phyloP scores from a whole-genome alignment of 495 filamentous ascomycete genomes.

The Pyrenula aspistea region DNA sequence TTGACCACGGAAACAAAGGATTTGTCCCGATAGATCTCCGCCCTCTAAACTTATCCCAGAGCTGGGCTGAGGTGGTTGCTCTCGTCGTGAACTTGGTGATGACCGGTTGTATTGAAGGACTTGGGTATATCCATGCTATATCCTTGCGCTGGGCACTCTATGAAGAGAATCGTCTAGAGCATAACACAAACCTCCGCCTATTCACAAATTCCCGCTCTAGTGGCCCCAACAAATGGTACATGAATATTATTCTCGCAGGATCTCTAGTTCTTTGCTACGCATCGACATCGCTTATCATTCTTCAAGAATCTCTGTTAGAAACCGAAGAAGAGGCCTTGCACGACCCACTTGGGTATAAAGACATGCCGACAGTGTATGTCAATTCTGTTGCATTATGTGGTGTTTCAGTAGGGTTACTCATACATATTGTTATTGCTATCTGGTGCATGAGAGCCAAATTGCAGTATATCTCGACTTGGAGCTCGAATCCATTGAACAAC shows the following conservation, averaged over 20 bases:
- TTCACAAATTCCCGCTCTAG: constrained; percentile 12
- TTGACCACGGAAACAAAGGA: background rate
- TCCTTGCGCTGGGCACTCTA: constrained; percentile 30
- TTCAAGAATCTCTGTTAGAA: background rate
- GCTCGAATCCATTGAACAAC: constrained; percentile 13
- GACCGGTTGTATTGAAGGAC: constrained; percentile 22
- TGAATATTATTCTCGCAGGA: constrained; percentile 1
- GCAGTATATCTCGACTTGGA: constrained; percentile 15
- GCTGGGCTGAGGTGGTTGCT: background rate
- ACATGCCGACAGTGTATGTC: background rate
- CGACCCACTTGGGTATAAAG: background rate
- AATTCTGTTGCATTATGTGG: background rate
- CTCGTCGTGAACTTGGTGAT: constrained; percentile 14
- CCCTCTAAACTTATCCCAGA: background rate
- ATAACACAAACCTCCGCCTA: constrained; percentile 31
- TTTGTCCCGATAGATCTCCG: background rate
- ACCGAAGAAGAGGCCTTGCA: background rate
- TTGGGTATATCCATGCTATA: constrained; percentile 25
- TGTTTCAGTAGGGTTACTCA: background rate
- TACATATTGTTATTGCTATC: background rate
- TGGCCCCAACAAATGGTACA: constrained; percentile 7
- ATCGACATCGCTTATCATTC: constrained; percentile 5
- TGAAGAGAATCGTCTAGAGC: constrained; percentile 23
- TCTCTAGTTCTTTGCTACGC: constrained; percentile 6
- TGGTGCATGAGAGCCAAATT: background rate